A percentile compares a stretch with the other conserved stretches of the same genome.
Conservation (phyloP, 495 filamentous ascomycete genomes). For the Staphylotrichum longicolle region DNA sequence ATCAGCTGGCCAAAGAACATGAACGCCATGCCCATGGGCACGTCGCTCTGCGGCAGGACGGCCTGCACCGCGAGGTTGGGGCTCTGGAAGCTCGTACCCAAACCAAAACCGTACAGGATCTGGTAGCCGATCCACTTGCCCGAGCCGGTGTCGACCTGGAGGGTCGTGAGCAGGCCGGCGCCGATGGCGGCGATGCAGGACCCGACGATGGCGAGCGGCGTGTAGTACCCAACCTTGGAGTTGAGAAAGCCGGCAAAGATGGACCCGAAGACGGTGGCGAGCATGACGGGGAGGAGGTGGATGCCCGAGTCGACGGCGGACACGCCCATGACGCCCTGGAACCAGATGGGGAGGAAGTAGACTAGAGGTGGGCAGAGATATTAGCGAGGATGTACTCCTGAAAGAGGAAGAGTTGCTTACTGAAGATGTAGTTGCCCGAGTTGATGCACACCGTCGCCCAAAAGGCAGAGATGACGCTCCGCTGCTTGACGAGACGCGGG, state of each 20-base stretch:
- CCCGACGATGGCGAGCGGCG: slow-evolving; percentile 48
- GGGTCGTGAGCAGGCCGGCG: slow-evolving; percentile 51
- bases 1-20: slow-evolving; percentile 62
- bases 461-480: slow-evolving; percentile 54
- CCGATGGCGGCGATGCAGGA: slow-evolving; percentile 57
- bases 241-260: slow-evolving; percentile 51
- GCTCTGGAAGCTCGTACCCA: slow-evolving; percentile 49
- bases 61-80: slow-evolving; percentile 55
- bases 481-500: slow-evolving; percentile 62
- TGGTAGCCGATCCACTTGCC: slow-evolving; percentile 61
- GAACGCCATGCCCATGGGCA: slow-evolving; percentile 30
- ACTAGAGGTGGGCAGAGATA: slow-evolving; percentile 62
- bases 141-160: slow-evolving; percentile 39
- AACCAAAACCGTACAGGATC: slow-evolving; percentile 52
- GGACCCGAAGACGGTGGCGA: slow-evolving; percentile 48
- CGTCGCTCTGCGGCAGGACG: slow-evolving; percentile 11
- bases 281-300: slow-evolving; percentile 50
- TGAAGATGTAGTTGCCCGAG: slow-evolving; percentile 38
- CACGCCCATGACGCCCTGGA: slow-evolving; percentile 50
- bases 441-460: slow-evolving; percentile 37
- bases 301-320: slow-evolving; percentile 52
- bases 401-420: too few species aligned
- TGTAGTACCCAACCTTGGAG: slow-evolving; percentile 46
- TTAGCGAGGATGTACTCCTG: too few species aligned
- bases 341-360: slow-evolving; percentile 64